Conservation (phyloP, 345 rosid genomes). For the Turritis glabra region DNA sequence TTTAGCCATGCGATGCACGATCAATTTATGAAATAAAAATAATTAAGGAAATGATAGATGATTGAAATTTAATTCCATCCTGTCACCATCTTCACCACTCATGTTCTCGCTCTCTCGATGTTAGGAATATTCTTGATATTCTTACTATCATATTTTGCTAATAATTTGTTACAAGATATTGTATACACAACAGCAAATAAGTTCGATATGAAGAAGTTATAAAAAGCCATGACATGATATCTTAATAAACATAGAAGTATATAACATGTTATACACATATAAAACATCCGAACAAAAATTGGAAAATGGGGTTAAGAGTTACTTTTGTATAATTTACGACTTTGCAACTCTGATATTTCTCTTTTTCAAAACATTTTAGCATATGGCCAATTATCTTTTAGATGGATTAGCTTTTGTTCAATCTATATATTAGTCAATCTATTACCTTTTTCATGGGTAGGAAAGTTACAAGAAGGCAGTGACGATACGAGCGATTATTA, state of each 20-base stretch:
- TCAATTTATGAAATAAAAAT: neutral
- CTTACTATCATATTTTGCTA: no score
- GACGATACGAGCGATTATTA: neutral
- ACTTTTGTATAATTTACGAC: neutral
- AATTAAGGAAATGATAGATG: neutral
- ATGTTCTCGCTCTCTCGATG: neutral
- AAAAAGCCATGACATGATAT: no score
- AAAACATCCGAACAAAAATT: neutral
- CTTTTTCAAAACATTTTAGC: neutral
- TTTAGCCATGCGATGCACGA: slow-evolving; percentile 15
- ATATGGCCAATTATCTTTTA: neutral
- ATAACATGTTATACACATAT: neutral
- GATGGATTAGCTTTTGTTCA: neutral
- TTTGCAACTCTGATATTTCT: neutral
- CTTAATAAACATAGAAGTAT: neutral
- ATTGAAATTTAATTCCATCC: neutral
- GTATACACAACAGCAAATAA: no score
- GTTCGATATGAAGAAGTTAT: no score
- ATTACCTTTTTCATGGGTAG: no score
- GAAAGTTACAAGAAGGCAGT: neutral
- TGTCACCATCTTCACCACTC: neutral
- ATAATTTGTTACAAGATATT: no score
- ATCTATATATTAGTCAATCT: neutral
- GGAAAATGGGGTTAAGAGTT: neutral
- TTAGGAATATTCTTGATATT: neutral